These are phyloP conservation scores for Plantago major DNA, from an alignment of 257 asterid genomes.

Conservation along the genomic window DNA sequence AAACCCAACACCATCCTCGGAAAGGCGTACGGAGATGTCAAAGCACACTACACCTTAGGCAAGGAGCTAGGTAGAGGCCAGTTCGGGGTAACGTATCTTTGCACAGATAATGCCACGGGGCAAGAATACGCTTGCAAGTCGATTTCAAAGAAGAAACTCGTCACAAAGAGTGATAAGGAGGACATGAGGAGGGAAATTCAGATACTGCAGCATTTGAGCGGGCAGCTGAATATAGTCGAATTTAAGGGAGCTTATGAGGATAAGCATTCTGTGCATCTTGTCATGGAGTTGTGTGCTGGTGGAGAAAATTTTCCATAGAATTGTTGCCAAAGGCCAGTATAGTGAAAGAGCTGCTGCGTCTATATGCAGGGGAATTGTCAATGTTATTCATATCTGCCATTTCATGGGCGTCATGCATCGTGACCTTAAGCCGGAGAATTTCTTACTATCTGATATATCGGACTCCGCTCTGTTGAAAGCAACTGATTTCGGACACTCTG, in stretches of 20 bases:
- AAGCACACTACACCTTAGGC: conserved; percentile 40
- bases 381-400: conserved; percentile 7
- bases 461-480: conserved; percentile 8
- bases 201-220: conserved; percentile 14
- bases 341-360: conserved; percentile 9
- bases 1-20: background rate
- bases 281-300: conserved; percentile 15
- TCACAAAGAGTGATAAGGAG: conserved; percentile 1
- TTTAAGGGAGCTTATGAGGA: conserved; percentile 18
- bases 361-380: conserved; percentile 3
- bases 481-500: conserved; percentile 10
- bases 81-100: conserved; percentile 57
- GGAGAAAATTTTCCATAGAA: conserved; percentile 12
- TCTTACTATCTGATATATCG: conserved; percentile 3
- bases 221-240: conserved; percentile 10
- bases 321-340: conserved; percentile 10
- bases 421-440: conserved; percentile 16
- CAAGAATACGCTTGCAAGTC: conserved; percentile 56
- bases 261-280: conserved; percentile 9
- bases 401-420: conserved; percentile 12
- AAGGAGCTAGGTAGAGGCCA: conserved; percentile 60
- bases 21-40: conserved; percentile 14
- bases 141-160: conserved; percentile 23
- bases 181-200: conserved; percentile 16
- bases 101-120: conserved; percentile 39